Evolutionary conservation across 495 filamentous ascomycete species (phyloP).

Genomic region (Xylaria longipes): DNA sequence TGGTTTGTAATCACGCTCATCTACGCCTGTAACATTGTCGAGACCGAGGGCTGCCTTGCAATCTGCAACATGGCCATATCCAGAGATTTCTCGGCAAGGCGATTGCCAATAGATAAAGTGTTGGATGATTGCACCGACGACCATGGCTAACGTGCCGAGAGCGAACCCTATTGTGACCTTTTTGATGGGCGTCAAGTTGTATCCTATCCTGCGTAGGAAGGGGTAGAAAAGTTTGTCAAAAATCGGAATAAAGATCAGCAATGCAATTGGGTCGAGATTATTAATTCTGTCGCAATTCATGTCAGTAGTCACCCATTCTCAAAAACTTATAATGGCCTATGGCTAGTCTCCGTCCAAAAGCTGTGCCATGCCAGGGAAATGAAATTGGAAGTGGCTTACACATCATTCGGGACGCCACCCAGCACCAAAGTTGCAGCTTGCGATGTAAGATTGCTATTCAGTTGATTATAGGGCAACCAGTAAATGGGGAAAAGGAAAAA

Average conservation of each 20-base stretch:
- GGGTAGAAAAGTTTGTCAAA: conserved; percentile 75
- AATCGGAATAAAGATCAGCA: conserved; percentile 82
- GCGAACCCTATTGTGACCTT: conserved; percentile 74
- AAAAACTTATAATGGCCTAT: background rate
- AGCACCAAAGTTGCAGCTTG: conserved; percentile 76
- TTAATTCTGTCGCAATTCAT: conserved; percentile 47
- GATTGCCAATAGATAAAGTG: conserved; percentile 72
- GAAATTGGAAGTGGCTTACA: conserved; percentile 37
- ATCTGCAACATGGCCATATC: conserved; percentile 44
- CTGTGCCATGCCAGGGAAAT: background rate
- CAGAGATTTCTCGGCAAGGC: conserved; percentile 56
- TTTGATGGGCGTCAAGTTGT: conserved; percentile 76
- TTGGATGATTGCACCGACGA: conserved; percentile 69
- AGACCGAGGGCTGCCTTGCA: conserved; percentile 44
- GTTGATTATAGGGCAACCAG: conserved; percentile 57
- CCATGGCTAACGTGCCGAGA: conserved; percentile 65
- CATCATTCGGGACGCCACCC: conserved; percentile 77
- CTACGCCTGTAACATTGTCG: conserved; percentile 24
- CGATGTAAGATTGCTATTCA: conserved; percentile 74
- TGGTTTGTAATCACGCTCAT: conserved; percentile 42
- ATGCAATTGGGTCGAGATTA: conserved; percentile 77
- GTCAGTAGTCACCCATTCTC: background rate
- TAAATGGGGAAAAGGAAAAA: conserved; percentile 66
- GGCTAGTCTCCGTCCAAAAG: background rate
- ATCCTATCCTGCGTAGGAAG: conserved; percentile 61